Conservation (phyloP, 495 filamentous ascomycete species). For the Talaromyces adpressus region DNA sequence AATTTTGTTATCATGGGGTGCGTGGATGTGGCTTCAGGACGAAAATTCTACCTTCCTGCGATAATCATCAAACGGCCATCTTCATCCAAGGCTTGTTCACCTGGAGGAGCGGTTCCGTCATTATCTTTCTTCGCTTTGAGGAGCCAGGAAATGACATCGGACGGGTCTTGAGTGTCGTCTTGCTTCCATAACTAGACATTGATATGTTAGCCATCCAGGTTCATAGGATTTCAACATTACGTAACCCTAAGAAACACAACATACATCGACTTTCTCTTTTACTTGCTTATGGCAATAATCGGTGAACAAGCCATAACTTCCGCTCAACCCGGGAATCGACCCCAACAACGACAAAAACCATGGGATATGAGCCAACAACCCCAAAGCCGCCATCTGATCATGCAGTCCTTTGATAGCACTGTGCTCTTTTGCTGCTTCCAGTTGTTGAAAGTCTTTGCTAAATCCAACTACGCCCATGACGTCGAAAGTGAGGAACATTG, state of each 20-base stretch:
- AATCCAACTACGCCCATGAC: background rate
- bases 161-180: constrained; percentile 12
- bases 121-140: constrained; percentile 18
- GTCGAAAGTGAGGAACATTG: background rate
- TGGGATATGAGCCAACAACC: constrained; percentile 14
- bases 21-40: too few relatives aligned
- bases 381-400: constrained; percentile 13
- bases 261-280: constrained; percentile 9
- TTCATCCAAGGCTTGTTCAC: constrained; percentile 15
- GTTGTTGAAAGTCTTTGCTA: constrained; percentile 50
- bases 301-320: constrained; percentile 7
- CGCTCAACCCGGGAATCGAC: constrained; percentile 12
- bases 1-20: background rate
- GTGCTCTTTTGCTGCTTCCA: constrained; percentile 51
- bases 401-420: constrained; percentile 41
- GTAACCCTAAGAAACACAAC: background rate
- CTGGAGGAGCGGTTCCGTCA: constrained; percentile 11
- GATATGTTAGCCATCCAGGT: background rate
- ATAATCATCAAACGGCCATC: constrained; percentile 18
- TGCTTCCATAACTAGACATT: constrained; percentile 10
- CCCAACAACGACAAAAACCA: constrained; percentile 15
- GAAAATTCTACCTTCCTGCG: constrained; percentile 20
- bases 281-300: constrained; percentile 7
- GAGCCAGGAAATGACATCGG: constrained; percentile 24
- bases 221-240: background rate